These are phyloP conservation scores for Schizochytrium sp. DNA, from an alignment of 108 stramenopile genomes.

Conservation along the genomic window DNA sequence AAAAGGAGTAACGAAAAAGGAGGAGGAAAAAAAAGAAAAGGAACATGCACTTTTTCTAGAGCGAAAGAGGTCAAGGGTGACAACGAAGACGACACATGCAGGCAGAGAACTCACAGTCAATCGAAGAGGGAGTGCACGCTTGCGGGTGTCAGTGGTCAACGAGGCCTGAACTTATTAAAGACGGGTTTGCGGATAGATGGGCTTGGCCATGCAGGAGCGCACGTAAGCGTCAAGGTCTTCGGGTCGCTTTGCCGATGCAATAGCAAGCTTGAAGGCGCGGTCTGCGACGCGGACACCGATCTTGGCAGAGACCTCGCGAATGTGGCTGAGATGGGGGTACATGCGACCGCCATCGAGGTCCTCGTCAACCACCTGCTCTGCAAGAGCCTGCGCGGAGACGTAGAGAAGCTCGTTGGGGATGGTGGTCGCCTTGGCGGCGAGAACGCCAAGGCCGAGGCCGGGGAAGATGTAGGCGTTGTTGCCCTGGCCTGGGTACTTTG, in stretches of 20 bases:
- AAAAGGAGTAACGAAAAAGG: too few relatives aligned
- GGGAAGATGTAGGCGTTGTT: constrained; percentile 70
- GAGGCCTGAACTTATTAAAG: too few relatives aligned
- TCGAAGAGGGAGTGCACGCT: too few relatives aligned
- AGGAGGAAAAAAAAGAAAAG: too few relatives aligned
- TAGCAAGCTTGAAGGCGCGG: constrained; percentile 64
- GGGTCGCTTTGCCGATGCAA: constrained; percentile 39
- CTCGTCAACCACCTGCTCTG: constrained; percentile 65
- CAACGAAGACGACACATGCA: too few relatives aligned
- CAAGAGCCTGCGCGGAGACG: constrained; percentile 72
- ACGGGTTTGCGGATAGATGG: neutral
- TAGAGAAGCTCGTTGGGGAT: constrained; percentile 82
- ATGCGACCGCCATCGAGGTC: constrained; percentile 69
- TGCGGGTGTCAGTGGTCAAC: too few relatives aligned
- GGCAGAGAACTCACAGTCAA: too few relatives aligned
- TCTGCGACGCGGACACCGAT: constrained; percentile 78
- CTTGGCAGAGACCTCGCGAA: constrained; percentile 70
- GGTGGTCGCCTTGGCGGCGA: constrained; percentile 66
- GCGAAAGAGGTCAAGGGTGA: too few relatives aligned
- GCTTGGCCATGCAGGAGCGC: neutral
- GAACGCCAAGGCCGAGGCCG: constrained; percentile 76
- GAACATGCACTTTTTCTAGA: too few relatives aligned
- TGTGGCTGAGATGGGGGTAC: constrained; percentile 69
- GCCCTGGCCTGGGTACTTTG: constrained; percentile 75
- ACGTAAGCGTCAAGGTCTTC: neutral